These are phyloP conservation scores for Carex littledalei DNA, from an alignment of 176 grass and related monocot genomes.

Conservation along the genomic window DNA sequence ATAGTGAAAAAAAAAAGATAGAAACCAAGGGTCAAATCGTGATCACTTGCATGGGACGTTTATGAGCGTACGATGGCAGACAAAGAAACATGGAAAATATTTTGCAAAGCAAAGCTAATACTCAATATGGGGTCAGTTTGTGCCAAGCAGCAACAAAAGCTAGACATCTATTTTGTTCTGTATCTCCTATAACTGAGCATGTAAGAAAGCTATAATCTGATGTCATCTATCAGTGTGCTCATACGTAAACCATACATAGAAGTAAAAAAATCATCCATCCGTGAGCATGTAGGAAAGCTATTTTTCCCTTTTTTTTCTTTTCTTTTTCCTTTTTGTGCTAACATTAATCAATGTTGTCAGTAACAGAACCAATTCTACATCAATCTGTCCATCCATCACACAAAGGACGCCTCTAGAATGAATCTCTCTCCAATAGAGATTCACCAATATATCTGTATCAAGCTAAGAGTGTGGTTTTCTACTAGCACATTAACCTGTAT, in stretches of 20 bases:
- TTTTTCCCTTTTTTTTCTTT: neutral
- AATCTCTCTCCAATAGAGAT: conserved; percentile 5
- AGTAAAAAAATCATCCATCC: neutral
- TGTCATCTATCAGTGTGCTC: neutral
- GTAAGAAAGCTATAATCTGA: neutral
- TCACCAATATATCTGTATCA: conserved; percentile 2
- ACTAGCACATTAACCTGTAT: neutral
- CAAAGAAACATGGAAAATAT: neutral
- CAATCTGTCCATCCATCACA: neutral
- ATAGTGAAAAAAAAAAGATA: neutral
- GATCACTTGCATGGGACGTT: neutral
- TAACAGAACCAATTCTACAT: conserved; percentile 17
- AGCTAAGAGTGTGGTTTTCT: neutral
- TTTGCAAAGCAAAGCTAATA: neutral
- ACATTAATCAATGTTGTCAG: conserved; percentile 10
- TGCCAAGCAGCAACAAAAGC: neutral
- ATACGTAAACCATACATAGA: neutral
- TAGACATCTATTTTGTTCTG: neutral
- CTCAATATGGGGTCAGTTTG: neutral
- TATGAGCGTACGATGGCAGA: neutral
- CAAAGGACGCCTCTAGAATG: neutral
- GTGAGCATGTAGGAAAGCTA: neutral
- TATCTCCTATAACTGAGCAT: neutral
- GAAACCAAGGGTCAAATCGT: neutral
- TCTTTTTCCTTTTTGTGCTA: conserved; percentile 1